These are phyloP conservation scores for Podospora anserina DNA, from an alignment of 495 filamentous ascomycete genomes.

Conservation along the genomic window DNA sequence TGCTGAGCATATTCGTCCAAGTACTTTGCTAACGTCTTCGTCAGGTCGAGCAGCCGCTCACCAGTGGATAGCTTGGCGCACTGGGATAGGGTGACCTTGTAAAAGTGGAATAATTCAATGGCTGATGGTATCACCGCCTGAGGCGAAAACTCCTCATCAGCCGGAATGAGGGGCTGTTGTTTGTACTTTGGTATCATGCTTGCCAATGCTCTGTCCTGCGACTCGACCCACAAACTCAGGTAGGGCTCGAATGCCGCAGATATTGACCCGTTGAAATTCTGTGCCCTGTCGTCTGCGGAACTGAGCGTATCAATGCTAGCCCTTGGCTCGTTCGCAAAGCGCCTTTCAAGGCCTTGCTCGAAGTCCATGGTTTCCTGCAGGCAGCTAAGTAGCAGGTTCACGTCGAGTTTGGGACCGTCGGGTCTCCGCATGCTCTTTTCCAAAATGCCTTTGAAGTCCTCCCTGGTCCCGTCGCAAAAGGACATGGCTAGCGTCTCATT, in stretches of 20 bases:
- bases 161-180: constrained; percentile 70
- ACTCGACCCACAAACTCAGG: constrained; percentile 93
- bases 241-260: constrained; percentile 98
- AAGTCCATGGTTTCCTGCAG: constrained; percentile 97
- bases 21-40: constrained; percentile 84
- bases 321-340: constrained; percentile 72
- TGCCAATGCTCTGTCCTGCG: constrained; percentile 86
- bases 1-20: constrained; percentile 94
- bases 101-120: constrained; percentile 95
- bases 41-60: constrained; percentile 77
- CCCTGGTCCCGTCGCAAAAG: constrained; percentile 91
- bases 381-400: constrained; percentile 86
- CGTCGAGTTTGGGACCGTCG: constrained; percentile 82
- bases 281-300: constrained; percentile 71
- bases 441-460: constrained; percentile 92
- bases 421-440: constrained; percentile 74
- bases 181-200: constrained; percentile 86
- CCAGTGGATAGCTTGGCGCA: constrained; percentile 95
- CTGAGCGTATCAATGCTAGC: constrained; percentile 90
- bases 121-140: constrained; percentile 90
- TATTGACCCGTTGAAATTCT: constrained; percentile 85
- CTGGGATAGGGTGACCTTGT: constrained; percentile 84
- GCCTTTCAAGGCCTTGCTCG: constrained; percentile 83
- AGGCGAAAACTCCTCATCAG: constrained; percentile 88
- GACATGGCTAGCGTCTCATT: constrained; percentile 87